Base-by-base conservation (phyloP, 2,329 filamentous ascomycete genomes). In the Podosphaera xanthii region DNA sequence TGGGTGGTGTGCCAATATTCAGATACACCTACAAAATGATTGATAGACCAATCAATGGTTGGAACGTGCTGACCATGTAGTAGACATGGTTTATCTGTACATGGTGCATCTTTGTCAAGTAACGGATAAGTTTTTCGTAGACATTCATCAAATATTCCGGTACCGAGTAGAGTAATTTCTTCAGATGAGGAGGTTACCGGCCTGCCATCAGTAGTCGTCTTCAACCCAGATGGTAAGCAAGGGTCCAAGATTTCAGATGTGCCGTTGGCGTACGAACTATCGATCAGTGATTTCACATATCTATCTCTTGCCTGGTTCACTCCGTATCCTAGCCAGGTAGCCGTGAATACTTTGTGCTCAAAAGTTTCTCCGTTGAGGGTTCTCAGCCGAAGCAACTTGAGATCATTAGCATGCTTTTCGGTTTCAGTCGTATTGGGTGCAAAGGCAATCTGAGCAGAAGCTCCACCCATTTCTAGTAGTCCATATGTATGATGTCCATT, bases 1-100 rank as follows among this genome's bases (percentile, higher is more conserved):
- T 98, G 92, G 0, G 92, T 98, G 0, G 91, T 94, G 70, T 98
- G 92, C 91, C 92, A 98, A 71, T 94, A 98, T 69, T 98, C 92
- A 0, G 91, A 97, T 2, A 98, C 91, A 9, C 92, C 92, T 35
- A 98, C 84, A 67, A 98, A 98, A 70, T 96, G 94, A 66, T 98
- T 98, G 42, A 97, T 83, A 62, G 92, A 84, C 67, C 97, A 98
- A 69, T 98, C 92, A 63, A 98, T 96, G 2, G 88, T 87, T 1
- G 92, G 92, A 0, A 92, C 89, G 68, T 97, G 89, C 63, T 91
- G 82, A 0, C 92, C 90, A 65, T 96, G 87, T 46, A 98, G 76
- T 40, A 98, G 74, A 70, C 92, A 98, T 0, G 94, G 92, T 34
- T 83, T 72, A 67, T 95, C 85, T 3, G 79, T 73, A 68, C 92